These are phyloP conservation scores for Pelargonium australe DNA, from an alignment of 441 rosid species.

Conservation along the genomic window DNA sequence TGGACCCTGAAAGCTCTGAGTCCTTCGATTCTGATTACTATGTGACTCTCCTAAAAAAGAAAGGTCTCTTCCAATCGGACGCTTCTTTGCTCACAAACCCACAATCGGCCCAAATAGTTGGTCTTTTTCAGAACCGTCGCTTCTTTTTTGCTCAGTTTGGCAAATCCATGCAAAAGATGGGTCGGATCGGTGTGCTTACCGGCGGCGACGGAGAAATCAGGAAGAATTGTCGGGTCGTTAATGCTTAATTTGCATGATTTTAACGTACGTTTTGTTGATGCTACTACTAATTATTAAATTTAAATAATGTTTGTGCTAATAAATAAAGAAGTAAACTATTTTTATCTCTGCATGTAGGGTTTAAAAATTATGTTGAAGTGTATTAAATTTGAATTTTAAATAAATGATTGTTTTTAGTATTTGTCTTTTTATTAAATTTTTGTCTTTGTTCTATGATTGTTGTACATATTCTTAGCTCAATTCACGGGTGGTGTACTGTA, in stretches of 20 bases:
- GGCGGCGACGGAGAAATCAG: not conserved
- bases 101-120: not conserved
- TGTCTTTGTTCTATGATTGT: too few species aligned
- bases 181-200: not conserved
- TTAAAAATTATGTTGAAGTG: too few species aligned
- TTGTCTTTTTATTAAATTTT: too few species aligned
- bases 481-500: too few species aligned
- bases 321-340: too few species aligned
- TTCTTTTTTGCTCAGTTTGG: not conserved
- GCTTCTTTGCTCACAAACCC: slow-evolving; percentile 46
- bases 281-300: too few species aligned
- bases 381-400: too few species aligned
- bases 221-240: not conserved
- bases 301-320: too few species aligned
- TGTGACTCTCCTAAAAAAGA: slow-evolving; percentile 21
- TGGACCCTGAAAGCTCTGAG: slow-evolving; percentile 44
- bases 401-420: too few species aligned
- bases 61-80: slow-evolving; percentile 55
- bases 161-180: not conserved
- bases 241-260: not conserved
- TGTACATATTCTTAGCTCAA: too few species aligned
- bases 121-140: not conserved
- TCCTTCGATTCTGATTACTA: slow-evolving; percentile 44
- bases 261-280: too few species aligned
- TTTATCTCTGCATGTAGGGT: too few species aligned